A percentile compares a stretch with the other conserved stretches of the same genome.
Evolutionary conservation across 352 stramenopile genomes (phyloP).

Genomic region (Pythium biforme): DNA sequence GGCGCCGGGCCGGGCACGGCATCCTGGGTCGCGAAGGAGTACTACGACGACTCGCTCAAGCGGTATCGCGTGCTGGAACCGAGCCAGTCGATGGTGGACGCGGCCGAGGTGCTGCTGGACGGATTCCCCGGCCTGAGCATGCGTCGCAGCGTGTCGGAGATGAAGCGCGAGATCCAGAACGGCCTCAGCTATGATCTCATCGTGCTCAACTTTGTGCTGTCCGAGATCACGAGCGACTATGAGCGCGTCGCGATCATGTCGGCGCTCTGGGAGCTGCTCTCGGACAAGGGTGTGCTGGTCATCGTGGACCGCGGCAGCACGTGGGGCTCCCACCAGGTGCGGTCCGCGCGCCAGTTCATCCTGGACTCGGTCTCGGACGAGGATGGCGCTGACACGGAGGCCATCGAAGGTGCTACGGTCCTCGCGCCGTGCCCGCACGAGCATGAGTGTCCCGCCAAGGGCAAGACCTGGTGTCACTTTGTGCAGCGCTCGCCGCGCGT

Average conservation of each 20-base stretch:
- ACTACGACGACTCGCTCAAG: conserved; percentile 58
- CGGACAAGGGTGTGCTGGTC: conserved; percentile 69
- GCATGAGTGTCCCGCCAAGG: conserved; percentile 65
- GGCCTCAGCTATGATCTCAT: conserved; percentile 80
- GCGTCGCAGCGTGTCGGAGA: conserved; percentile 64
- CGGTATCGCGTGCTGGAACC: conserved; percentile 79
- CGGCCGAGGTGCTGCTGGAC: conserved; percentile 64
- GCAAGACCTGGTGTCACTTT: conserved; percentile 86
- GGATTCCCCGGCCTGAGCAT: conserved; percentile 75
- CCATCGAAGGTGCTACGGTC: conserved; percentile 39
- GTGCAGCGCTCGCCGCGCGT: conserved; percentile 78
- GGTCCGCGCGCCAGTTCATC: conserved; percentile 84
- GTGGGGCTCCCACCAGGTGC: conserved; percentile 81
- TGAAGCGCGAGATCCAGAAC: conserved; percentile 72
- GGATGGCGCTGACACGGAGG: conserved; percentile 19
- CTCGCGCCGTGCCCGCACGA: conserved; percentile 78
- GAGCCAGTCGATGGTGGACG: conserved; percentile 86
- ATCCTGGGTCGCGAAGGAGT: conserved; percentile 73
- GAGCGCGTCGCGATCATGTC: conserved; percentile 77
- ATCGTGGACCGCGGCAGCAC: conserved; percentile 78
- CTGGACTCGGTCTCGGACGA: conserved; percentile 62
- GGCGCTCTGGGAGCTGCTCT: conserved; percentile 76
- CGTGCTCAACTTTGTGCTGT: conserved; percentile 71
- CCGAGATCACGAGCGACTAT: conserved; percentile 82
- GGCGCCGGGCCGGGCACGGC: conserved; percentile 70